Evolutionary conservation across 306 rosid genomes (phyloP).

Genomic region (Vigna nakashimae): DNA sequence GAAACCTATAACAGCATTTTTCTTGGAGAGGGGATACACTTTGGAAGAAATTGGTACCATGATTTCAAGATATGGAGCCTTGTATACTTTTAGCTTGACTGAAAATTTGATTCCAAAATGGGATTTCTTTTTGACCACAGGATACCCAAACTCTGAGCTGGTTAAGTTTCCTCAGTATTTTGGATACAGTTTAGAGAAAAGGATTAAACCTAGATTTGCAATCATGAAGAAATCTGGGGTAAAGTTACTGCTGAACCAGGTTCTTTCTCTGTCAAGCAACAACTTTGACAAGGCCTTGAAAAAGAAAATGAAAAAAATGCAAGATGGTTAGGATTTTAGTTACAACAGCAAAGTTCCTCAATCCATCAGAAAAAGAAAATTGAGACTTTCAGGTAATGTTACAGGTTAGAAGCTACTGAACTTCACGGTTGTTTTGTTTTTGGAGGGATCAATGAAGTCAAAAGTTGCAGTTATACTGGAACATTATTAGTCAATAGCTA

Average conservation of each 20-base stretch:
- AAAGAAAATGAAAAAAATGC: conserved; percentile 55
- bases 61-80: conserved; percentile 80
- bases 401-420: conserved; percentile 14
- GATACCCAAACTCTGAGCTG: conserved; percentile 70
- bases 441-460: conserved; percentile 18
- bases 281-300: conserved; percentile 58
- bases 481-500: conserved; percentile 4
- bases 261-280: conserved; percentile 64
- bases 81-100: conserved; percentile 77
- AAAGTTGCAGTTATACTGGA: conserved; percentile 16
- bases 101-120: conserved; percentile 80
- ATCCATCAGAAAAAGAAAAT: conserved; percentile 1
- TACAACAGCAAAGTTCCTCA: conserved; percentile 6
- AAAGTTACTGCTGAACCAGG: conserved; percentile 74
- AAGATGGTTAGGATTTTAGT: conserved; percentile 41
- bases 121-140: conserved; percentile 83
- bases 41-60: conserved; percentile 74
- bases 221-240: conserved; percentile 65
- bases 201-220: conserved; percentile 91
- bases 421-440: conserved; percentile 16
- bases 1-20: conserved; percentile 82
- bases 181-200: conserved; percentile 80
- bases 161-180: conserved; percentile 89
- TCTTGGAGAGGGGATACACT: conserved; percentile 78
- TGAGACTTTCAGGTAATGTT: conserved; percentile 34